phyloP scores from a whole-genome alignment of 345 rosid species.

The Noccaea caerulescens region DNA sequence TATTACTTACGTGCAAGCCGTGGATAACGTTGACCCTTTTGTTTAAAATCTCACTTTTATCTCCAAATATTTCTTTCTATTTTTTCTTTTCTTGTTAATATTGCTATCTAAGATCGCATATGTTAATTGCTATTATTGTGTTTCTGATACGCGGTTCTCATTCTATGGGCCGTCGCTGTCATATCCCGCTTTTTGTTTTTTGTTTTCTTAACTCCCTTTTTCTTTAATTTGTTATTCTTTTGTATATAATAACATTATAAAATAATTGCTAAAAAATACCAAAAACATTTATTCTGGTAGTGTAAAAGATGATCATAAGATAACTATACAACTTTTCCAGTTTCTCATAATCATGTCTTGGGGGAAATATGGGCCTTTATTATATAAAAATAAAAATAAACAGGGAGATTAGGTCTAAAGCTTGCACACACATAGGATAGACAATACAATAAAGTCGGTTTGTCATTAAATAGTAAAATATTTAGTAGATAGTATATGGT shows the following conservation, averaged over 20 bases:
- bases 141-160: constrained; percentile 36
- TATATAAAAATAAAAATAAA: neutral
- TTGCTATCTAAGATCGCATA: constrained; percentile 33
- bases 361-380: neutral
- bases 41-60: constrained; percentile 26
- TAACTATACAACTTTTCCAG: constrained; percentile 8
- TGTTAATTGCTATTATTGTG: constrained; percentile 41
- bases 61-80: constrained; percentile 7
- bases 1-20: constrained; percentile 43
- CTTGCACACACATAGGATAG: neutral
- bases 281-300: neutral
- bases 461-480: constrained; percentile 13
- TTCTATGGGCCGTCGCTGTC: constrained; percentile 28
- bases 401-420: constrained; percentile 29
- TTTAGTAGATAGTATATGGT: constrained; percentile 5
- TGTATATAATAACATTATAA: neutral
- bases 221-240: constrained; percentile 9
- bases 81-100: neutral
- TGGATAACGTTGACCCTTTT: constrained; percentile 50
- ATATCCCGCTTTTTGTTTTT: constrained; percentile 20
- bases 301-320: neutral
- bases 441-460: constrained; percentile 32
- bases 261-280: neutral
- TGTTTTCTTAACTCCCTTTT: neutral
- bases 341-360: neutral